These are phyloP conservation scores for Chaetomiaceae sp. DNA, from an alignment of 2,329 filamentous ascomycete genomes.

Conservation along the genomic window DNA sequence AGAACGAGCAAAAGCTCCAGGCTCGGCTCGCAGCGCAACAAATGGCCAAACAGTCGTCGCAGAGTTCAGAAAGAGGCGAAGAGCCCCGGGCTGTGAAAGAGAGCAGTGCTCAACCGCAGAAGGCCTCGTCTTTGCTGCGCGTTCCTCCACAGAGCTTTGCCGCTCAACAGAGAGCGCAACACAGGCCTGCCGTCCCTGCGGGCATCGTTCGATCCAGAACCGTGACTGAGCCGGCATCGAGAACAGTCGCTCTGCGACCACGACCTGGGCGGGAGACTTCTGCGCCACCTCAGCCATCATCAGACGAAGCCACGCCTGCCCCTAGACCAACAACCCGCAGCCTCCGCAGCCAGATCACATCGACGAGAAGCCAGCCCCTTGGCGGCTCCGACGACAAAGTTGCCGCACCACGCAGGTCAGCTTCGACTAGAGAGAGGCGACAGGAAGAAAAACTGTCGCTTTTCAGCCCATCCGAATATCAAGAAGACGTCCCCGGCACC, in stretches of 20 bases:
- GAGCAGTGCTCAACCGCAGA: conserved; percentile 30
- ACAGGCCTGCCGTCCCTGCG: conserved; percentile 38
- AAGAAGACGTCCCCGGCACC: conserved; percentile 48
- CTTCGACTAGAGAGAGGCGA: conserved; percentile 12
- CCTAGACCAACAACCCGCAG: conserved; percentile 18
- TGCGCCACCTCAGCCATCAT: conserved; percentile 13
- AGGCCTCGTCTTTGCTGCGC: conserved; percentile 41
- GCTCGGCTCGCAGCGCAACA: conserved; percentile 26
- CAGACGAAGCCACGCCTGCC: conserved; percentile 15
- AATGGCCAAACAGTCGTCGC: conserved; percentile 14
- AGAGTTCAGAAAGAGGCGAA: conserved; percentile 27
- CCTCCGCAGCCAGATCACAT: conserved; percentile 23
- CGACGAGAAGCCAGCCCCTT: conserved; percentile 10
- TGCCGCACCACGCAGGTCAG: conserved; percentile 17
- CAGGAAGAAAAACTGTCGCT: conserved; percentile 42
- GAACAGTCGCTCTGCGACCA: conserved; percentile 20
- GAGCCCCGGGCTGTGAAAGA: conserved; percentile 30
- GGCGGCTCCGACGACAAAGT: conserved; percentile 20
- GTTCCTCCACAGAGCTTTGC: conserved; percentile 62
- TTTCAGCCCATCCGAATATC: conserved; percentile 52
- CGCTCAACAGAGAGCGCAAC: conserved; percentile 59
- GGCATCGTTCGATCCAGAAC: conserved; percentile 31
- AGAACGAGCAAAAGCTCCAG: conserved; percentile 47
- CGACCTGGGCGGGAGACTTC: conserved; percentile 22
- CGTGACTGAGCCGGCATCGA: conserved; percentile 31